These are phyloP conservation scores for Wolfiporia cocos DNA, from an alignment of 1,284 basidiomycete genomes.

Conservation along the genomic window DNA sequence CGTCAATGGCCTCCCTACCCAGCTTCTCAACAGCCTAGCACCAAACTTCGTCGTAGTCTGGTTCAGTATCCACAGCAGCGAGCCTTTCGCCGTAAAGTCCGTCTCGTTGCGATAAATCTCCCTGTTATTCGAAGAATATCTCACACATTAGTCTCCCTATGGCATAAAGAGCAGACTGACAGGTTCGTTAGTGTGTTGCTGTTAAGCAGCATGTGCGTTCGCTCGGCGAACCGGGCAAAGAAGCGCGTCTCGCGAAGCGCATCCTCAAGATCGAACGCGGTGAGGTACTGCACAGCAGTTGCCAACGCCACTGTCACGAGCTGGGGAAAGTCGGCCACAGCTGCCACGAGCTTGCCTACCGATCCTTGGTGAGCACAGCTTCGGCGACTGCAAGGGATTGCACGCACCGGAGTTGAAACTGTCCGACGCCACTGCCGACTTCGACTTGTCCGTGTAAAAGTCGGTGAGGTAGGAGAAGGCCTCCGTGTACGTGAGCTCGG, in stretches of 20 bases:
- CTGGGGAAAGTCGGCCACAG: slow-evolving; percentile 70
- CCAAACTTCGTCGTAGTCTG: slow-evolving; percentile 88
- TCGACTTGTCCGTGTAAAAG: slow-evolving; percentile 63
- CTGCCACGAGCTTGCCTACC: slow-evolving; percentile 43
- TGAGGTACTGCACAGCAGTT: slow-evolving; percentile 73
- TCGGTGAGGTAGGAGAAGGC: slow-evolving; percentile 70
- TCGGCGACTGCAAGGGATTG: not conserved
- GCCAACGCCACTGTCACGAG: slow-evolving; percentile 73
- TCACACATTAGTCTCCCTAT: not conserved
- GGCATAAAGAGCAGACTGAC: slow-evolving; percentile 25
- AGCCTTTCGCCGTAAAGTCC: slow-evolving; percentile 69
- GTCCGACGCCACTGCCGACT: slow-evolving; percentile 34
- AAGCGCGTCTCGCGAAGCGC: slow-evolving; percentile 70
- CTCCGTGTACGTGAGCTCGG: slow-evolving; percentile 55
- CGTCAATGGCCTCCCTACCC: slow-evolving; percentile 84
- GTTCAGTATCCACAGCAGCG: slow-evolving; percentile 84
- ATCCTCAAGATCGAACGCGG: slow-evolving; percentile 71
- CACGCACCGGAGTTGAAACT: slow-evolving; percentile 41
- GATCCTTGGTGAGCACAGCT: not conserved
- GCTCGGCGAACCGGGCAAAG: slow-evolving; percentile 75
- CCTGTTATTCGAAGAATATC: slow-evolving; percentile 25
- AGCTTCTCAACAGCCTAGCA: slow-evolving; percentile 73
- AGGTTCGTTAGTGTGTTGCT: slow-evolving; percentile 87
- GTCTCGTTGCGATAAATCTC: slow-evolving; percentile 92
- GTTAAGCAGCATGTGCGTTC: slow-evolving; percentile 84